phyloP scores from a whole-genome alignment of 352 stramenopile genomes.

The Globisporangium uncinulatum region DNA sequence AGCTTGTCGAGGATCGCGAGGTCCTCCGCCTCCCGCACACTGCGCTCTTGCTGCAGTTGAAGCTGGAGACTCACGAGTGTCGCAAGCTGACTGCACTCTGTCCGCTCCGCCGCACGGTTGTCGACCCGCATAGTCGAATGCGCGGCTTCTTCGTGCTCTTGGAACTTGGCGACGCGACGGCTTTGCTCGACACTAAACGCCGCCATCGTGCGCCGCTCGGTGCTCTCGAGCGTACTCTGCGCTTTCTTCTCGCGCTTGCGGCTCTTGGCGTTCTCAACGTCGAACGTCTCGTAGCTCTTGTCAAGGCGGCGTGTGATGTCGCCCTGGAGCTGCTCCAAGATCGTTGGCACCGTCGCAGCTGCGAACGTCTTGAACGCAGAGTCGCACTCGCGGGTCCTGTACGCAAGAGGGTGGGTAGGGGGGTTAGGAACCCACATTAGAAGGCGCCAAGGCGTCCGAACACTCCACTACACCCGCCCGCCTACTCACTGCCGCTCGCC shows the following conservation, averaged over 20 bases:
- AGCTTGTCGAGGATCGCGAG: constrained; percentile 79
- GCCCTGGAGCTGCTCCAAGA: constrained; percentile 86
- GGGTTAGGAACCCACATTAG: too few species aligned
- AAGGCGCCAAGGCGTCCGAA: too few species aligned
- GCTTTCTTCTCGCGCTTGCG: constrained; percentile 89
- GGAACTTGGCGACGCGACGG: constrained; percentile 48
- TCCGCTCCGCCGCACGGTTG: constrained; percentile 44
- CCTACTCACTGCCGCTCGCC: constrained; percentile 40
- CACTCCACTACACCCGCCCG: neutral
- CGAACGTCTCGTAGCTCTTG: constrained; percentile 89
- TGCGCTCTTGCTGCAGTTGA: constrained; percentile 46
- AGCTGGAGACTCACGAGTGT: constrained; percentile 41
- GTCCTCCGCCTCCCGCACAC: constrained; percentile 61
- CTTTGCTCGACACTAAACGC: constrained; percentile 71
- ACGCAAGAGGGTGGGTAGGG: neutral
- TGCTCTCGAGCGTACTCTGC: constrained; percentile 48
- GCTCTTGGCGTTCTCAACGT: constrained; percentile 92
- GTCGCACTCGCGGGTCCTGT: constrained; percentile 45
- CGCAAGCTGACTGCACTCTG: constrained; percentile 41
- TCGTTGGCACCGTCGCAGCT: constrained; percentile 79
- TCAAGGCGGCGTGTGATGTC: constrained; percentile 84
- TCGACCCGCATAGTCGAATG: constrained; percentile 66
- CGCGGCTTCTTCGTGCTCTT: constrained; percentile 53
- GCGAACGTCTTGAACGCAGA: constrained; percentile 61
- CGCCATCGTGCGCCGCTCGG: constrained; percentile 48